Evolutionary conservation across 306 rosid species (phyloP), one percentile per base, ranked within the genome.

Genomic region (Cicer cuneatum): DNA sequence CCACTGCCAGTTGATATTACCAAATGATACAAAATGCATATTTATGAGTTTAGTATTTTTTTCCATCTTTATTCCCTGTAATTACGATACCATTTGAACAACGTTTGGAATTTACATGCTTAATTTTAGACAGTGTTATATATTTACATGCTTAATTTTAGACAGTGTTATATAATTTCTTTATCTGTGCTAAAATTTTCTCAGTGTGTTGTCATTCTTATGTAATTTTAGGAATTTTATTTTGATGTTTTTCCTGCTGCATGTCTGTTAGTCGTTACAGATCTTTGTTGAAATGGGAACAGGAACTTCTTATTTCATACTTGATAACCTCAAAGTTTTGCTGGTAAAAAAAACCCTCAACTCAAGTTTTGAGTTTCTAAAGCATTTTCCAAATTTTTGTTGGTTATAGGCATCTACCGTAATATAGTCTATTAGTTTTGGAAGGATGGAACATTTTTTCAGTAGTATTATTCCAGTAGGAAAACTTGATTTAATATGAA

Each of bases 271-370:
- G 62, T 70, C 18, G 19, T 71, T 14, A 33, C 12, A 8, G 15
- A 72, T 46, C 69, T 64, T 56, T 49, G 46, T 79, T 79, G 66
- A 45, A 67, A 38, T 62, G 29, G 33, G n/a, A 62, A 66, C 15
- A 9, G 35, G 37, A 60, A 54, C 43, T 79, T 48, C 11, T n/a
- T 62, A 41, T 0, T 71, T 46, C 37, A 71, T 70, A 51, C 11
- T 43, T 33, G 10, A 64, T 51, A 35, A 51, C 45, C 57, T 57
- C 14, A 11, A 47, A 13, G 7, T 13, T 7, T 14, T 49, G 14
- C 8, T 1, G 16, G 56, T 15, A n/a, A 14, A 16, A 49, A 49
- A 49, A n/a, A 56, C 10, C 4, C 39, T 4, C 14, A 69, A 24
- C 33, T 24, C 3, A 15, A 48, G 4, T 62, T 75, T 49, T 54